Evolutionary conservation across 2,329 filamentous ascomycete species (phyloP).

Genomic region (Colletotrichum ledebouriae): DNA sequence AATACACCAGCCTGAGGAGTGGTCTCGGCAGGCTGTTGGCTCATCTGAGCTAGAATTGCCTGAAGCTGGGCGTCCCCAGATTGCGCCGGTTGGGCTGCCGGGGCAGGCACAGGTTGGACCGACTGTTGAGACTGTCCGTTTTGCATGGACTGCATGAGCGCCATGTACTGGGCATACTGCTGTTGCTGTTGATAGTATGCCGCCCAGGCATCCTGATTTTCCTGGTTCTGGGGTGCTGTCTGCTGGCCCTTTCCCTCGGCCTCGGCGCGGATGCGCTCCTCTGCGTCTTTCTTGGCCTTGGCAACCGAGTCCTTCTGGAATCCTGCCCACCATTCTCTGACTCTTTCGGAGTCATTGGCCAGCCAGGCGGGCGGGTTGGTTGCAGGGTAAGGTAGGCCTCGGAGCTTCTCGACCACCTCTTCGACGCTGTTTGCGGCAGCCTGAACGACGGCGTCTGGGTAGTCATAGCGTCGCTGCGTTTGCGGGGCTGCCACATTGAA

Average conservation of each 20-base stretch:
- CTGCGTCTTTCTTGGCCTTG: conserved; percentile 56
- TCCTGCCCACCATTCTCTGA: conserved; percentile 67
- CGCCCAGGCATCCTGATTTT: conserved; percentile 47
- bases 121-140: conserved; percentile 49
- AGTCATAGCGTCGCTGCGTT: conserved; percentile 52
- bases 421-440: conserved; percentile 60
- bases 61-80: conserved; percentile 56
- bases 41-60: conserved; percentile 59
- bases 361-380: conserved; percentile 67
- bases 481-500: conserved; percentile 49
- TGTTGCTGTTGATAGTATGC: conserved; percentile 48
- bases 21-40: conserved; percentile 47
- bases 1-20: conserved; percentile 42
- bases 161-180: conserved; percentile 58
- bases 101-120: conserved; percentile 42
- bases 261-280: conserved; percentile 52
- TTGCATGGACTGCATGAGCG: conserved; percentile 56
- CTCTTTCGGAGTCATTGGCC: conserved; percentile 58
- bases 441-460: conserved; percentile 59
- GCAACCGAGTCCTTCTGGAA: conserved; percentile 57
- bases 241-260: conserved; percentile 50
- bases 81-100: conserved; percentile 33
- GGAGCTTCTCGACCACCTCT: conserved; percentile 56
- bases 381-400: conserved; percentile 63
- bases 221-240: conserved; percentile 42